Conservation (phyloP, 148 eudicot species). For the Rhododendron kiyosumense region DNA sequence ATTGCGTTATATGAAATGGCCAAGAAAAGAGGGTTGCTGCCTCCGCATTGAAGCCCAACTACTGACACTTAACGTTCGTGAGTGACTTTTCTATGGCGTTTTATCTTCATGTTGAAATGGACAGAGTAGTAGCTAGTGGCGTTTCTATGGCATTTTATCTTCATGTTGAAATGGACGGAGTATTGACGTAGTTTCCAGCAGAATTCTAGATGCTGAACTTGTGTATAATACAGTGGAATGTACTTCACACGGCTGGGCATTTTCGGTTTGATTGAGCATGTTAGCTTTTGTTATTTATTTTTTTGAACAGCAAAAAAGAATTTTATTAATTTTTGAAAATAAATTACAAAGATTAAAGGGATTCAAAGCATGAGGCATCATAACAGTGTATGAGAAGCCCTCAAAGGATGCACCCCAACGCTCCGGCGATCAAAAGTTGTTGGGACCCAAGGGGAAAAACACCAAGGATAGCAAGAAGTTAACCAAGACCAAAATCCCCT, state of each 20-base stretch:
- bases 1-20: constrained; percentile 30
- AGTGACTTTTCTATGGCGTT: not conserved
- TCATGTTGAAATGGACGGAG: not conserved
- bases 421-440: too few relatives aligned
- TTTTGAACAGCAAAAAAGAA: too few relatives aligned
- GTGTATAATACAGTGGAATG: not conserved
- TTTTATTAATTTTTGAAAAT: too few relatives aligned
- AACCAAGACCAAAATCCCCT: too few relatives aligned
- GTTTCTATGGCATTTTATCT: not conserved
- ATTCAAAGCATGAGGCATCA: too few relatives aligned
- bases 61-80: not conserved
- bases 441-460: too few relatives aligned
- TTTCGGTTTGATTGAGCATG: not conserved
- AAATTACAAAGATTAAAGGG: too few relatives aligned
- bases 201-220: not conserved
- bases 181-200: not conserved
- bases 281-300: too few relatives aligned
- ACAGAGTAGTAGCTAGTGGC: not conserved
- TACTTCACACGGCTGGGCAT: not conserved
- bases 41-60: constrained; percentile 15
- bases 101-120: not conserved
- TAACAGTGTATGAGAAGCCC: too few relatives aligned
- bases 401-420: too few relatives aligned
- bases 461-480: too few relatives aligned
- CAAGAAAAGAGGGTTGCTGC: constrained; percentile 61